phyloP scores from a whole-genome alignment of 306 rosid species.

The Cyclanthera cordifolia region DNA sequence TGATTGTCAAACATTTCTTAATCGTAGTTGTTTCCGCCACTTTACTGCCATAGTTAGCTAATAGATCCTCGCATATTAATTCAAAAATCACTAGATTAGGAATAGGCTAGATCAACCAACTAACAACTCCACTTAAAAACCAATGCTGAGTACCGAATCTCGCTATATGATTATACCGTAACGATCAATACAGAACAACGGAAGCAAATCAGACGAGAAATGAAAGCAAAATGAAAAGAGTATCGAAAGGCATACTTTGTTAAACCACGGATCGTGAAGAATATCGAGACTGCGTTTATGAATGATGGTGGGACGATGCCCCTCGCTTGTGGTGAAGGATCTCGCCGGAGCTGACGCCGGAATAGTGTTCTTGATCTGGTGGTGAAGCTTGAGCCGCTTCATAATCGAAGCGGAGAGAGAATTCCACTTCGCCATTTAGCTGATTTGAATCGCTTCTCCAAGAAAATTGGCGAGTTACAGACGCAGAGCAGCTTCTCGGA shows the following conservation, averaged over 20 bases:
- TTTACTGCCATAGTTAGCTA: neutral
- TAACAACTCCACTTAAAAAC: neutral
- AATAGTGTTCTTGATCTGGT: slow-evolving; percentile 14
- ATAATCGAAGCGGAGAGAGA: slow-evolving; percentile 44
- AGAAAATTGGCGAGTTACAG: neutral
- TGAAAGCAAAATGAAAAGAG: neutral
- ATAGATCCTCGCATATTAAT: neutral
- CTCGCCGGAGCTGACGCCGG: slow-evolving; percentile 27
- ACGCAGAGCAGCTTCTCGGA: neutral
- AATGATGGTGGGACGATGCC: slow-evolving; percentile 74
- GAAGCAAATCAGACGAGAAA: neutral
- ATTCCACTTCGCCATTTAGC: slow-evolving; percentile 35
- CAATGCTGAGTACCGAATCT: neutral
- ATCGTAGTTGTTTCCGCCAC: neutral
- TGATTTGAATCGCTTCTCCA: slow-evolving; percentile 3
- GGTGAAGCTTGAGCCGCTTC: slow-evolving; percentile 32
- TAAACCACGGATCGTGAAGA: slow-evolving; percentile 98
- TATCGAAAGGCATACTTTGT: slow-evolving; percentile 34
- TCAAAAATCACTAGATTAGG: neutral
- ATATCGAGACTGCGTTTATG: slow-evolving; percentile 94
- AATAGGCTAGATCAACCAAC: neutral
- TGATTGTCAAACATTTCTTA: neutral
- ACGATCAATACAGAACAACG: neutral
- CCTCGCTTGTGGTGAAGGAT: slow-evolving; percentile 65
- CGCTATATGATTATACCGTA: neutral